Base-by-base conservation (phyloP, 768 basidiomycete genomes). In the Kwoniella mangroviensis region DNA sequence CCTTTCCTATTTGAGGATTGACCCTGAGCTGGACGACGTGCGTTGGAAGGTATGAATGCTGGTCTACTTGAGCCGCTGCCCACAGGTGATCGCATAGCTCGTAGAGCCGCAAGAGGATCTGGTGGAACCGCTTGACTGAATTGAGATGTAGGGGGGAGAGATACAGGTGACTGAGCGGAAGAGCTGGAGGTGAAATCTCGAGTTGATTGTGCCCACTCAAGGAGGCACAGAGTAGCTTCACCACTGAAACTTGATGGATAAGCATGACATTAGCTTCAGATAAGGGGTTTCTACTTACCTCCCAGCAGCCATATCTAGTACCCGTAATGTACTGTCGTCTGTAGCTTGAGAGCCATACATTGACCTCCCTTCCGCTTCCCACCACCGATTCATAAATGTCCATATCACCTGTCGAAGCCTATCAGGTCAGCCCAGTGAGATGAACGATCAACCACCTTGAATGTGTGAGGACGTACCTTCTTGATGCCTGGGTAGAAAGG, bases 401-500 rank as follows among this genome's bases (percentile, higher is more conserved):
- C 13, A 69, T 67, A 45, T 63, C 54, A 72, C 63, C 62, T 74
- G 34, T 7, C 34, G 4, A 5, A 34, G 34, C 4, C 6, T 7
- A 34, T 34, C 34, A 34, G 34, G 34, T 34, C 34, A 34, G 34
- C 34, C 34, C 4, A 34, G 34, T 34, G 34, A 1, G 34, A 45
- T 19, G 19, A 26, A 22, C 24, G 43, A 12, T 61, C 15, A 54
- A 4, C 34, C 34, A 34, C 34, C 6, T 34, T 34, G 34, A 7
- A 34, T 7, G 34, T 34, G 34, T 71, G 86, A 86, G 22, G 89
- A 81, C 77, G 86, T 87, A 79, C 80, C 34, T 86, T 86, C 67
- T 87, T 86, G 63, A 91, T 85, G 6, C 89, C 90, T 2, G 88
- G 89, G 71, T 88, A 90, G 82, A 91, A 90, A 0, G 90, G 90